Conservation (phyloP, 305 asterid genomes). For the Ajuga reptans region DNA sequence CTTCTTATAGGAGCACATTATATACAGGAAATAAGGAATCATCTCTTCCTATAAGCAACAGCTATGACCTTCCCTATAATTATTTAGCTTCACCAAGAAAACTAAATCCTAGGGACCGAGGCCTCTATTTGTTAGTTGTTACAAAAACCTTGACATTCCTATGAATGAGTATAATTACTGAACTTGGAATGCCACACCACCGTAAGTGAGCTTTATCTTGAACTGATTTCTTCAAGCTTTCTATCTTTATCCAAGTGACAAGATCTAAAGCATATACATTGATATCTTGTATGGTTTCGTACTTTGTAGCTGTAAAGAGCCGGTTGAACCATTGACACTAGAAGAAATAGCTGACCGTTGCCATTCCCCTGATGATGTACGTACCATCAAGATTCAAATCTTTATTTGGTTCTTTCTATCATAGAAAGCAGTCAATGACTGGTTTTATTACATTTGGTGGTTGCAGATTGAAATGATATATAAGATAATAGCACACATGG, state of each 20-base stretch:
- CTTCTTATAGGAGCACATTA: neutral
- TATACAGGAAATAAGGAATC: neutral
- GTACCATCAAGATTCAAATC: neutral
- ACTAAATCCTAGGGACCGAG: neutral
- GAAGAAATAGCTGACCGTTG: conserved; percentile 85
- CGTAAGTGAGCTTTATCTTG: neutral
- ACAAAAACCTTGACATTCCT: neutral
- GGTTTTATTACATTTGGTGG: neutral
- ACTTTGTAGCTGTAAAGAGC: conserved; percentile 72
- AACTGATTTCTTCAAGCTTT: neutral
- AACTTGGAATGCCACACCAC: neutral
- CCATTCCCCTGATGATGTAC: conserved; percentile 71
- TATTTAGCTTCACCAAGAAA: neutral
- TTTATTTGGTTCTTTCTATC: neutral
- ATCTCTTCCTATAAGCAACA: neutral
- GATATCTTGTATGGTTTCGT: neutral
- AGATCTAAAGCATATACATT: conserved; percentile 3
- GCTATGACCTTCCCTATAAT: neutral
- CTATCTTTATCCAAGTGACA: neutral
- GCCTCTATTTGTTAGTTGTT: neutral
- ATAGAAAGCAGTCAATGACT: neutral
- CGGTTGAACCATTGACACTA: conserved; percentile 79
- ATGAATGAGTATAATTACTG: neutral
- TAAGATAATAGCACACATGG: conserved; percentile 89
- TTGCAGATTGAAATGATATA: conserved; percentile 96